A percentile compares a stretch with the other conserved stretches of the same genome.
These are phyloP conservation scores for Saccharomycopsis sp. DNA, from an alignment of 805 yeast species.

Conservation along the genomic window DNA sequence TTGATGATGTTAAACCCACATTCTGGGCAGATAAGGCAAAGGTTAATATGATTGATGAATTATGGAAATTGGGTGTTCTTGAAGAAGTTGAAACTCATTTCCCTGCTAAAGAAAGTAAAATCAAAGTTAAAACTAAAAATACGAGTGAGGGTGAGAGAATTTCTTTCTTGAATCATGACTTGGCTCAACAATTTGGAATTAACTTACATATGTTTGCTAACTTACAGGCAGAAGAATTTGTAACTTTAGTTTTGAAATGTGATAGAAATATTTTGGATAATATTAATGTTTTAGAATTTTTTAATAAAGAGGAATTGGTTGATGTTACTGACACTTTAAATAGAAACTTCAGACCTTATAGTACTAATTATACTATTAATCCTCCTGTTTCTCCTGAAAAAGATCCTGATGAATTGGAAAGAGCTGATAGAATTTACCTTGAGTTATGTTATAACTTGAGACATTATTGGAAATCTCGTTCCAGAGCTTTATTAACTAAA, in stretches of 20 bases:
- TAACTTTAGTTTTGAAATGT: conserved; percentile 47
- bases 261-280: conserved; percentile 44
- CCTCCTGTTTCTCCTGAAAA: conserved; percentile 35
- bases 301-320: conserved; percentile 52
- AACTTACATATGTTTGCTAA: conserved; percentile 56
- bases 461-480: conserved; percentile 63
- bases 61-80: conserved; percentile 51
- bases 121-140: conserved; percentile 32
- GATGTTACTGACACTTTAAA: conserved; percentile 48
- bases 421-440: conserved; percentile 61
- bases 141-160: conserved; percentile 29
- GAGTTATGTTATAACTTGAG: conserved; percentile 59
- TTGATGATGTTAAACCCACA: conserved; percentile 47
- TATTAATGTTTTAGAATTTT: conserved; percentile 54
- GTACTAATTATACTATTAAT: conserved; percentile 34
- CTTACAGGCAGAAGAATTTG: conserved; percentile 42
- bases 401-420: conserved; percentile 46
- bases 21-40: conserved; percentile 47
- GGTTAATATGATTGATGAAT: conserved; percentile 37
- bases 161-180: conserved; percentile 54
- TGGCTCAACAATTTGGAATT: conserved; percentile 73
- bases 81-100: conserved; percentile 54
- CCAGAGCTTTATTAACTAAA: conserved; percentile 47
- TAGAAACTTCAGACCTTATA: conserved; percentile 53
- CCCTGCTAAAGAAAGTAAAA: conserved; percentile 34